Evolutionary conservation across 2,329 filamentous ascomycete species (phyloP).

Genomic region (Paecilomyces dactylethromorphus): DNA sequence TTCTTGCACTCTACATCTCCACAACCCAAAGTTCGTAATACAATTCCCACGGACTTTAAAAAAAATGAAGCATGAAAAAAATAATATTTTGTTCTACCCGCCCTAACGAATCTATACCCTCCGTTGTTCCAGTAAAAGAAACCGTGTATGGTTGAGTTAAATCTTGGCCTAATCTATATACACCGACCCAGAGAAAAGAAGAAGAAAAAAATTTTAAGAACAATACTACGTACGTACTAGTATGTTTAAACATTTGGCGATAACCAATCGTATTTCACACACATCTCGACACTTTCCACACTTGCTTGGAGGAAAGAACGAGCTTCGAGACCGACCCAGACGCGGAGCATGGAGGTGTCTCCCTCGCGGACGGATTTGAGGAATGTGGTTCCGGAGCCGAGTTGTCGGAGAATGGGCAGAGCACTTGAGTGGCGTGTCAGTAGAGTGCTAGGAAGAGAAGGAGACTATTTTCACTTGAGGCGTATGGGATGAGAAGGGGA

Average conservation of each 20-base stretch:
- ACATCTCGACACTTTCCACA: slow-evolving; percentile 80
- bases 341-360: slow-evolving; percentile 77
- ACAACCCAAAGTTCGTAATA: too few species aligned
- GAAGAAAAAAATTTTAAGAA: not conserved
- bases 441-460: slow-evolving; percentile 20
- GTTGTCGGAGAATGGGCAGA: slow-evolving; percentile 79
- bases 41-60: too few species aligned
- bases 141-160: too few species aligned
- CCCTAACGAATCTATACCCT: too few species aligned
- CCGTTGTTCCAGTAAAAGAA: too few species aligned
- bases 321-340: slow-evolving; percentile 88
- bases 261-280: slow-evolving; percentile 83
- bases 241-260: slow-evolving; percentile 68
- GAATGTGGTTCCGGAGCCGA: slow-evolving; percentile 58
- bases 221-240: too few species aligned
- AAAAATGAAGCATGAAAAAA: too few species aligned
- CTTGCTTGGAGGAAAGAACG: slow-evolving; percentile 84
- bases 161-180: too few species aligned
- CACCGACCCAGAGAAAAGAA: not conserved
- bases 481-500: slow-evolving; percentile 1
- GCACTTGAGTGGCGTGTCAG: slow-evolving; percentile 48
- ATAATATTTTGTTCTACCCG: too few species aligned
- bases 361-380: slow-evolving; percentile 60
- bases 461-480: slow-evolving; percentile 3
- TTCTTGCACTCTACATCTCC: too few species aligned